Conservation (phyloP, 257 asterid genomes). For the Solanum ossicruentum region DNA sequence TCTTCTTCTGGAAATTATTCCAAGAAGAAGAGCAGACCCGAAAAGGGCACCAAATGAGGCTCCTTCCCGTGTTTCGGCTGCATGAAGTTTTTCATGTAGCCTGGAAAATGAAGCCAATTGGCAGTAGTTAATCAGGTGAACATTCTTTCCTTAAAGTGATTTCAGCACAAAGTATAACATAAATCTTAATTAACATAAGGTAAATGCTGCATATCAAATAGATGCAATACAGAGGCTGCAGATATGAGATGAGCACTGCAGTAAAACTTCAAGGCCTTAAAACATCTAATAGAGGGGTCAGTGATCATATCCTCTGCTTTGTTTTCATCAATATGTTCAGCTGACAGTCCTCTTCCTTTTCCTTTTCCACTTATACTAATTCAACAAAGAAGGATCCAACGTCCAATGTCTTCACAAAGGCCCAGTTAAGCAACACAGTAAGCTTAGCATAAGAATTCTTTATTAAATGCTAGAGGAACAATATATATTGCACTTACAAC, state of each 20-base stretch:
- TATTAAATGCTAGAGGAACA: neutral
- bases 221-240: neutral
- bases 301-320: neutral
- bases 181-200: neutral
- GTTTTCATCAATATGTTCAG: neutral
- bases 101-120: conserved; percentile 21
- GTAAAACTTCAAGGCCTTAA: neutral
- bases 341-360: neutral
- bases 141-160: neutral
- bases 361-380: neutral
- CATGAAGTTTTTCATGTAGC: conserved; percentile 62
- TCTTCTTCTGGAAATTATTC: conserved; percentile 69
- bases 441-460: neutral
- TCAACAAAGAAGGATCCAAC: neutral
- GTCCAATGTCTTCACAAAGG: neutral
- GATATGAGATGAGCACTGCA: neutral
- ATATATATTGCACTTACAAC: neutral
- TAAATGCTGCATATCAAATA: neutral
- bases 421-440: neutral
- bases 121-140: neutral
- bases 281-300: neutral
- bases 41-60: conserved; percentile 79
- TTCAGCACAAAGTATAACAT: neutral
- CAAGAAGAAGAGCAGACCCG: conserved; percentile 67
- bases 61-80: conserved; percentile 73